Percentiles rank a stretch among this genome's conserved stretches.
phyloP scores from a whole-genome alignment of 1,139 yeast species.

The Kluyveromyces sp. region DNA sequence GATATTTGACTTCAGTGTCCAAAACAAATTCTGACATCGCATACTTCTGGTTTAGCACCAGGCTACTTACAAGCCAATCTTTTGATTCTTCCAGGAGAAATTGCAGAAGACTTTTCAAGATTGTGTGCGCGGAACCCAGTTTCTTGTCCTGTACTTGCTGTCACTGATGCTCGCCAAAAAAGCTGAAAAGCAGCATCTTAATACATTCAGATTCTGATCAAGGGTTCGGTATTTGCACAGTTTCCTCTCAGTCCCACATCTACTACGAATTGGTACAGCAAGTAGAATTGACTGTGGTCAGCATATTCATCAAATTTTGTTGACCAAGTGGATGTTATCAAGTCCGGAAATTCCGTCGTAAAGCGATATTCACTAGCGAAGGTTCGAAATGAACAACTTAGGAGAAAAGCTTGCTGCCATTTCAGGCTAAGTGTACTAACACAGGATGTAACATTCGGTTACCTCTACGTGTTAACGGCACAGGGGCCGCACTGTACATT shows the following conservation, averaged over 20 bases:
- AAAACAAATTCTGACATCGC: slow-evolving; percentile 15
- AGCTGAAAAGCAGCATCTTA: slow-evolving; percentile 12
- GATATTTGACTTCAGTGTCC: slow-evolving; percentile 16
- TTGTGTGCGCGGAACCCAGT: slow-evolving; percentile 34
- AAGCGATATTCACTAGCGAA: too few species aligned
- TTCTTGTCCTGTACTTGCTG: slow-evolving; percentile 33
- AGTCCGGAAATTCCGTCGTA: too few species aligned
- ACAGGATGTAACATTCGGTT: too few species aligned
- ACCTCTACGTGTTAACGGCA: too few species aligned
- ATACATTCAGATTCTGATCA: slow-evolving; percentile 10
- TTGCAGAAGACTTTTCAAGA: slow-evolving; percentile 31
- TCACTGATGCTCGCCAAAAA: slow-evolving; percentile 23
- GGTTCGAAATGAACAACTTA: too few species aligned
- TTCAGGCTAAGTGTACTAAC: too few species aligned
- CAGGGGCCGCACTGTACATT: too few species aligned
- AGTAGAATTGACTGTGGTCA: too few species aligned
- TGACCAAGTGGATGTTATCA: too few species aligned
- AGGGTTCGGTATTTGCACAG: slow-evolving; percentile 31
- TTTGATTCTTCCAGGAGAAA: slow-evolving; percentile 28
- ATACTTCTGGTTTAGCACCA: slow-evolving; percentile 30
- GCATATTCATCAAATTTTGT: too few species aligned
- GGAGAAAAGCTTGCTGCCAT: too few species aligned
- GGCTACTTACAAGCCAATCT: slow-evolving; percentile 35
- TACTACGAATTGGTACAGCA: too few species aligned
- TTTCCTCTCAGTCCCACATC: slow-evolving; percentile 31